phyloP scores from a whole-genome alignment of 176 grass and related monocot species.

The Oryza longistaminata region DNA sequence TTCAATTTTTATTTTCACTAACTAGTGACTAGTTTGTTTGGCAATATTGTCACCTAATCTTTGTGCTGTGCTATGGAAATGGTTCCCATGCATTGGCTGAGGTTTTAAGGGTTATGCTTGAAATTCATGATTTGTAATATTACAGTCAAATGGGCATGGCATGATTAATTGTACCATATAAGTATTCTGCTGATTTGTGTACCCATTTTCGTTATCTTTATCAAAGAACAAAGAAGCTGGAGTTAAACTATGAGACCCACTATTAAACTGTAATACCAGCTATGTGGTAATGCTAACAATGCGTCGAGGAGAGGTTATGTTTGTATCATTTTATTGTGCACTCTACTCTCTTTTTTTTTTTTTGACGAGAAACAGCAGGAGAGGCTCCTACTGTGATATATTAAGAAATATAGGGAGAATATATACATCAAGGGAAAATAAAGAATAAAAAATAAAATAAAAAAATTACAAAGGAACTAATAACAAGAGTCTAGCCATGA shows the following conservation, averaged over 20 bases:
- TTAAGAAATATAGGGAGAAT: no score
- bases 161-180: neutral
- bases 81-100: neutral
- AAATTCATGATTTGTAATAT: neutral
- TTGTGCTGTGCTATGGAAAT: neutral
- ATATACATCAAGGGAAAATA: no score
- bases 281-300: neutral
- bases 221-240: neutral
- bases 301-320: neutral
- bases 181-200: neutral
- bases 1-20: neutral
- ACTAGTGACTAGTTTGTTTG: neutral
- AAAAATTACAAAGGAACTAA: no score
- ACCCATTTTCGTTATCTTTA: neutral
- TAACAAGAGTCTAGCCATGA: no score
- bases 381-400: no score
- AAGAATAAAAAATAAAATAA: no score
- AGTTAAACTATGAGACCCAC: neutral
- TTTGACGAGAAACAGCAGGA: no score
- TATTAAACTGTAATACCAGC: neutral
- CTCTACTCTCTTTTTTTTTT: no score
- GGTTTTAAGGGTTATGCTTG: neutral
- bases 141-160: neutral
- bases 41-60: neutral
- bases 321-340: neutral